These are phyloP conservation scores for Moesziomyces sp. DNA, from an alignment of 1,284 basidiomycete genomes.

Conservation along the genomic window DNA sequence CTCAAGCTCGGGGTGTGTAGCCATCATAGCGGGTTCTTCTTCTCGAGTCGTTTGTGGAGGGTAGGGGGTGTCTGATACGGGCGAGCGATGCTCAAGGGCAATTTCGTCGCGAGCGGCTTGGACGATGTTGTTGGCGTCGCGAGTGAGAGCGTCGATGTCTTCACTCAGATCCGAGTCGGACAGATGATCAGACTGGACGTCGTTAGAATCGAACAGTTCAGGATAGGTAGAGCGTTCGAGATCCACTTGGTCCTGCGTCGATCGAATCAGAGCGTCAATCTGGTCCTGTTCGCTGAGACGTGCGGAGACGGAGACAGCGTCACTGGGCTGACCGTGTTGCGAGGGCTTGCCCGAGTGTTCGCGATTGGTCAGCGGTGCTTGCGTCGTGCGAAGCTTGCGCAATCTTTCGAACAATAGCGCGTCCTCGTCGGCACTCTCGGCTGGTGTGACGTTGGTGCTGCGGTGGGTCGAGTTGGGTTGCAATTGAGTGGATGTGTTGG, in stretches of 20 bases:
- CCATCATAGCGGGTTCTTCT: constrained; percentile 14
- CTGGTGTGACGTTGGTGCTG: background rate
- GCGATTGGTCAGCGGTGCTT: background rate
- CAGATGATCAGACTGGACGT: constrained; percentile 24
- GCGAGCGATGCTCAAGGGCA: constrained; percentile 13
- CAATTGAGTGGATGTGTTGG: background rate
- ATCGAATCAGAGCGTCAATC: constrained; percentile 37
- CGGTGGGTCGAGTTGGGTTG: background rate
- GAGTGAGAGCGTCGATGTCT: constrained; percentile 24
- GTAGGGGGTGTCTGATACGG: background rate
- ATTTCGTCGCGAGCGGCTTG: constrained; percentile 40
- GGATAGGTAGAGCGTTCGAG: constrained; percentile 13
- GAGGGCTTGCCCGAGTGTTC: background rate
- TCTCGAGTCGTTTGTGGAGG: background rate
- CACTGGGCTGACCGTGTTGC: background rate
- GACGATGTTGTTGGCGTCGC: constrained; percentile 34
- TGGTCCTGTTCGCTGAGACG: constrained; percentile 37
- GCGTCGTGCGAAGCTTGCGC: constrained; percentile 18
- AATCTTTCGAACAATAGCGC: constrained; percentile 23
- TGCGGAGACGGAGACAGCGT: background rate
- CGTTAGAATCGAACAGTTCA: constrained; percentile 1
- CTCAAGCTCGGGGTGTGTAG: constrained; percentile 26
- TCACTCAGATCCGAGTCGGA: constrained; percentile 18
- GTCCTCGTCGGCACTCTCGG: constrained; percentile 7
- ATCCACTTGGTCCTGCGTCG: constrained; percentile 29